Conservation (phyloP, 176 grass and related monocot genomes). For the Poa pratensis region DNA sequence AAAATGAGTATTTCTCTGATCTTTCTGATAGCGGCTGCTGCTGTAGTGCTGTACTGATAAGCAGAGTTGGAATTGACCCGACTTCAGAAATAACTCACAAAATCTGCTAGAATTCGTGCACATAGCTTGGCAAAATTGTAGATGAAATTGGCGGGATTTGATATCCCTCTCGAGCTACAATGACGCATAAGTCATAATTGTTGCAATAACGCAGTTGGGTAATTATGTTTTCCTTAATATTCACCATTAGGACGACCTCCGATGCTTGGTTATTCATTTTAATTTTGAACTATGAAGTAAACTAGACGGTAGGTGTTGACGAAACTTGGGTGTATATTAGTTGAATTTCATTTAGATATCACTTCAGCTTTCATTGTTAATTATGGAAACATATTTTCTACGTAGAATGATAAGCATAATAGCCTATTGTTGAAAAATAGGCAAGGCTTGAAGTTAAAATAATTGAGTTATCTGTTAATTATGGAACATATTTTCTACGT, state of each 20-base stretch:
- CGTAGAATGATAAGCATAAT: no score
- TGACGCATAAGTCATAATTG: neutral
- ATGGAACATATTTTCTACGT: no score
- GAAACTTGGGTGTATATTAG: neutral
- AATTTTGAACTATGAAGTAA: neutral
- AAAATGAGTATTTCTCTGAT: neutral
- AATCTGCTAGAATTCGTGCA: neutral
- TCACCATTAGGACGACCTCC: neutral
- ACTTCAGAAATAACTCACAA: neutral
- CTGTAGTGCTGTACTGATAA: neutral
- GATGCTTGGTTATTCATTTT: neutral
- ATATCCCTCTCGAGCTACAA: neutral
- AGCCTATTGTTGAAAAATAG: no score
- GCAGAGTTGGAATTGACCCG: constrained; percentile 1
- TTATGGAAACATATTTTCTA: neutral
- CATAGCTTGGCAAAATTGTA: neutral
- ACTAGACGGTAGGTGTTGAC: neutral
- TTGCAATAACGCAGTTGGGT: neutral
- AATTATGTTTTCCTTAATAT: neutral
- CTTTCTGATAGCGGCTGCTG: no score
- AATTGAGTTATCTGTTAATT: no score
- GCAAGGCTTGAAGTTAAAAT: no score
- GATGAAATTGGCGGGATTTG: neutral
- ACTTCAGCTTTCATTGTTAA: neutral
- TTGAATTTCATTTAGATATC: neutral